A percentile compares a stretch with the other conserved stretches of the same genome.
Evolutionary conservation across 2,329 filamentous ascomycete species (phyloP).

Genomic region (Periconia sp.): DNA sequence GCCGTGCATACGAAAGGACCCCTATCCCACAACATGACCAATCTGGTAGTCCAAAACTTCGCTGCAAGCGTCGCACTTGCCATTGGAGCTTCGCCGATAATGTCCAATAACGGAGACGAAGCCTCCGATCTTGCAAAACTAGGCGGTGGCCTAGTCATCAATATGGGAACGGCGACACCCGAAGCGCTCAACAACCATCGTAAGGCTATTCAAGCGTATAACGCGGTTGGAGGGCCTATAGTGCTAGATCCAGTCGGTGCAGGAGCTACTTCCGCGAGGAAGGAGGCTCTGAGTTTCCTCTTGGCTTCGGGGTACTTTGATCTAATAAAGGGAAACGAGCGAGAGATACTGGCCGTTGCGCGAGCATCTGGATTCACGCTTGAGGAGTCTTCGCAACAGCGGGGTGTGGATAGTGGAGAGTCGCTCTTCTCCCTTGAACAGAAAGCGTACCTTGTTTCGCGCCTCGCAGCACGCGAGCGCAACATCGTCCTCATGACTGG

Average conservation of each 20-base stretch:
- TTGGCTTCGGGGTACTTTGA: slow-evolving; percentile 78
- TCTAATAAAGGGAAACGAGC: slow-evolving; percentile 93
- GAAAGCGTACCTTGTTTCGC: slow-evolving; percentile 66
- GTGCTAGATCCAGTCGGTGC: slow-evolving; percentile 91
- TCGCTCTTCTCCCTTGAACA: slow-evolving; percentile 61
- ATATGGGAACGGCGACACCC: slow-evolving; percentile 90
- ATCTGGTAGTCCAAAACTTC: slow-evolving; percentile 93
- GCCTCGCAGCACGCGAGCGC: slow-evolving; percentile 71
- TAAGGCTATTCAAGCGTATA: slow-evolving; percentile 81
- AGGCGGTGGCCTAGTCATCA: slow-evolving; percentile 81
- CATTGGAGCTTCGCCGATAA: slow-evolving; percentile 88
- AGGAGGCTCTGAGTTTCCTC: slow-evolving; percentile 72
- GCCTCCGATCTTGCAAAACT: slow-evolving; percentile 79
- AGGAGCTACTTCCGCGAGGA: slow-evolving; percentile 78
- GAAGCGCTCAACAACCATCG: slow-evolving; percentile 75
- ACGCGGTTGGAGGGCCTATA: slow-evolving; percentile 74
- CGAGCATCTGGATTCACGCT: slow-evolving; percentile 55
- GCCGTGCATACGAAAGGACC: slow-evolving; percentile 69
- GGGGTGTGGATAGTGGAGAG: slow-evolving; percentile 80
- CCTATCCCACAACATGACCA: slow-evolving; percentile 96
- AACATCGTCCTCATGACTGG: slow-evolving; percentile 86
- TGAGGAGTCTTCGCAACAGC: slow-evolving; percentile 61
- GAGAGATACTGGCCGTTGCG: slow-evolving; percentile 78
- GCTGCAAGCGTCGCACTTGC: slow-evolving; percentile 88
- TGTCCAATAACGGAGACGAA: slow-evolving; percentile 87